These are phyloP conservation scores for Trifolium subterraneum DNA, from an alignment of 306 rosid genomes.

Conservation along the genomic window DNA sequence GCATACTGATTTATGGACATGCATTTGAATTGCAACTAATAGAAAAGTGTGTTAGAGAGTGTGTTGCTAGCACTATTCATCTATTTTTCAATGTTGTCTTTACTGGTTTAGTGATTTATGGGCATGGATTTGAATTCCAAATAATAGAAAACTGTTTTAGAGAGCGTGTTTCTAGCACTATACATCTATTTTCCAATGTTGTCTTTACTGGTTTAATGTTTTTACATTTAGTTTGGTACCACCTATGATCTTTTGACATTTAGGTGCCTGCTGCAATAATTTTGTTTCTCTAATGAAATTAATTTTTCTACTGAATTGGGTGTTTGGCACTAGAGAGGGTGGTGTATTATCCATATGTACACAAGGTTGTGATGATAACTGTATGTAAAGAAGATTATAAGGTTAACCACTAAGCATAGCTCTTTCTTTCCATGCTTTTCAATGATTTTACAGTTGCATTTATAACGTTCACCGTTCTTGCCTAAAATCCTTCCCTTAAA, in stretches of 20 bases:
- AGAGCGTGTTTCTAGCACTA: too few relatives aligned
- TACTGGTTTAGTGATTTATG: too few relatives aligned
- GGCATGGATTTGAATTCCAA: too few relatives aligned
- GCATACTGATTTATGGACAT: too few relatives aligned
- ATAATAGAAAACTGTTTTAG: too few relatives aligned
- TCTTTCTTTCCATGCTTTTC: background rate
- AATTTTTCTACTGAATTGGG: background rate
- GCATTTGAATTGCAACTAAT: too few relatives aligned
- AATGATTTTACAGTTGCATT: background rate
- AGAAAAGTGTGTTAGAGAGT: too few relatives aligned
- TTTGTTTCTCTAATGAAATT: background rate
- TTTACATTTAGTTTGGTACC: background rate
- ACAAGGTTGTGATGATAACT: background rate
- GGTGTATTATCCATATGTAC: constrained; percentile 10
- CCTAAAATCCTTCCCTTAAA: background rate
- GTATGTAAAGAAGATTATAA: constrained; percentile 74
- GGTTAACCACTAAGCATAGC: constrained; percentile 49
- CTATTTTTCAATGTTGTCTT: too few relatives aligned
- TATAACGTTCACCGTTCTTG: background rate
- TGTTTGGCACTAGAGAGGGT: constrained; percentile 3
- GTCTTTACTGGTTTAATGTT: constrained; percentile 1
- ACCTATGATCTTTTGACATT: background rate
- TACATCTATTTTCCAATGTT: constrained; percentile 1
- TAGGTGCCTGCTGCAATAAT: background rate
- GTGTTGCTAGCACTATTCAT: too few relatives aligned